Base-by-base conservation (phyloP, 2,329 filamentous ascomycete species). In the Corinectria fuckeliana region DNA sequence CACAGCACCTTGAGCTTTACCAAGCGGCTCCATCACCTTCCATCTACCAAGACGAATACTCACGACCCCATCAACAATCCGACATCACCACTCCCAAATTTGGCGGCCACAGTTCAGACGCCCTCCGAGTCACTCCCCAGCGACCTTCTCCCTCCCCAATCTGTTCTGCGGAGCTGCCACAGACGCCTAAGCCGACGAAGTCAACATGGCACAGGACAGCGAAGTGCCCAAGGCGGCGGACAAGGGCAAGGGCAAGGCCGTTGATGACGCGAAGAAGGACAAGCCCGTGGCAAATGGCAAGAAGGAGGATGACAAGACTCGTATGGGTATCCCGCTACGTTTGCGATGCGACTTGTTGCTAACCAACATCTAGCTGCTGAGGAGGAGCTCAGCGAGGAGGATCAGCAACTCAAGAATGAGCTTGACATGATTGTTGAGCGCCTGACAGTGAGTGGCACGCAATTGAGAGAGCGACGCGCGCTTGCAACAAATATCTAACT, bases 401-500 rank as follows among this genome's bases (percentile, higher is more conserved):
- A 99, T 68, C 93, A 98, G 80, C 93, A 98, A 82, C 88, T 99
- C 74, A 99, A 99, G 84, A 93, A 86, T 74, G 95, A 99, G 80
- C 88, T 99, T 63, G 95, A 99, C 68, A 96, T 98, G 93, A 87
- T 99, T 51, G 94, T 97, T 8, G 95, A 99, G 81, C 88, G 95
- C 74, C 83, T 99, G 85, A 91, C 91, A 77, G 93, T 96, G 81
- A 72, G 79, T 70, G 4, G 7, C 1, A 20, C 26, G 42, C 11
- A 14, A 5, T 6, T 10, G 6, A n/a, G 8, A 3, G 4, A 32
- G n/a, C 23, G 14, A 21, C 8, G 28, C 14, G 44, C 34, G 20
- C 52, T 20, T 58, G 16, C 26, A n/a, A 14, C n/a, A 16, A 44
- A 55, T 47, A 25, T 49, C 62, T 72, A 56, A 69, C 64, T 21